Evolutionary conservation across 768 basidiomycete genomes (phyloP), one percentile per base, ranked within the genome.

Genomic region (Dacryopinax primogenitus): DNA sequence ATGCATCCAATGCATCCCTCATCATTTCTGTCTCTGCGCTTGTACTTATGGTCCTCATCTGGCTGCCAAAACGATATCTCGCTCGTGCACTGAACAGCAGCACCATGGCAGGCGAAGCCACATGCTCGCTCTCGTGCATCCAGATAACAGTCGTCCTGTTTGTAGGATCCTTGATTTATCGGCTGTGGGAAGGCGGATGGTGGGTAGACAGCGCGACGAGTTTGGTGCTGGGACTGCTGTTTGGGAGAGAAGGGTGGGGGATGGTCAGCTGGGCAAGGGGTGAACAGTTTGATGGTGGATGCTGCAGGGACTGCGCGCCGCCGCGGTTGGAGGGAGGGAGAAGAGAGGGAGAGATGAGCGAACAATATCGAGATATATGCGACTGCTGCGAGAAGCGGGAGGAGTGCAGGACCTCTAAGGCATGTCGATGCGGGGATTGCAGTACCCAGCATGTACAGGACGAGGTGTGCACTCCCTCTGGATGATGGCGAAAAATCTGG

Each of bases 151-250:
- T 73, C 23, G 78, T 81, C 1, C 69, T 81, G 15, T 77, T 81
- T 64, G 39, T 77, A 1, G 80, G 80, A 1, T 74, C 75, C 3
- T 64, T 79, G 61, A 72, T 80, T 32, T 79, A 72, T 45, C 70
- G 74, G 6, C 67, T 76, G 2, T 79, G 80, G 80, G 65, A 70
- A 4, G 75, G 77, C n/a, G 80, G 79, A 0, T 80, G 80, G 80
- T 81, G 80, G 80, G 70, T 79, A 13, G 80, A 81, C 64, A 69
- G 76, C 21, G 76, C 75, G n/a, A 80, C 80, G 12, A 73, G 78
- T 1, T 73, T 81, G 28, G 63, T 75, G 12, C 72, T 81, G 33
- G 75, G 74, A 1, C 1, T 78, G 7, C 68, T 80, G 51, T 81
- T 81, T 64, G 78, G 74, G 11, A 77, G 78, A 77, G 80, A 81